Evolutionary conservation across 306 rosid genomes (phyloP).

Genomic region (Arachis hypogaea): DNA sequence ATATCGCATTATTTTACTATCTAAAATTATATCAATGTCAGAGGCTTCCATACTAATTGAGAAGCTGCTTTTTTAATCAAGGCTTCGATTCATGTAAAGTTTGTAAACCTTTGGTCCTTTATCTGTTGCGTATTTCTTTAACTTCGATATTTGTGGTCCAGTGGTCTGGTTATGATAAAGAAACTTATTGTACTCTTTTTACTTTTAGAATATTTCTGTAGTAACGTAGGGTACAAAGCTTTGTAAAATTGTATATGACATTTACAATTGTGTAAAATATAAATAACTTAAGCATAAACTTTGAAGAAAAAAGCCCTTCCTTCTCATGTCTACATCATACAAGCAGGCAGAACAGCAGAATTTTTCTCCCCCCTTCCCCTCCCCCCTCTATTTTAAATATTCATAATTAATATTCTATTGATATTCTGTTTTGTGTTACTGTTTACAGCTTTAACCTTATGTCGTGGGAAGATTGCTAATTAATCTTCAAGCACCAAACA

Average conservation of each 20-base stretch:
- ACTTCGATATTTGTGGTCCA: slow-evolving; percentile 35
- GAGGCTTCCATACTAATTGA: slow-evolving; percentile 71
- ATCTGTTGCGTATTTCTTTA: slow-evolving; percentile 33
- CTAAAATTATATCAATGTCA: slow-evolving; percentile 42
- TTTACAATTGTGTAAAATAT: too few species aligned
- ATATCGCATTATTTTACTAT: slow-evolving; percentile 41
- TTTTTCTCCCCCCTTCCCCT: too few species aligned
- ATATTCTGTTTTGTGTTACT: too few species aligned
- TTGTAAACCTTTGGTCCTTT: slow-evolving; percentile 42
- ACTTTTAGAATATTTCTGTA: slow-evolving; percentile 1
- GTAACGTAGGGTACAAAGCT: not conserved
- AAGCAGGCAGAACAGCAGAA: not conserved
- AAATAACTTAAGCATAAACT: not conserved
- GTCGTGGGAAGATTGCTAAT: too few species aligned
- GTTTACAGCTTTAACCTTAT: too few species aligned
- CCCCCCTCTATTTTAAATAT: too few species aligned
- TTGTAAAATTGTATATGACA: not conserved
- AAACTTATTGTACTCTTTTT: not conserved
- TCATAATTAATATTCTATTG: too few species aligned
- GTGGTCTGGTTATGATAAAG: slow-evolving; percentile 19
- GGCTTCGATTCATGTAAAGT: slow-evolving; percentile 61
- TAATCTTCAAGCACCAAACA: too few species aligned
- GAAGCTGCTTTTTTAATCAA: slow-evolving; percentile 64
- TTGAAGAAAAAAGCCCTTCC: not conserved
- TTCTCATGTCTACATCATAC: not conserved